Base-by-base conservation (phyloP, 2,329 filamentous ascomycete species). In the Colletotrichum camelliae region DNA sequence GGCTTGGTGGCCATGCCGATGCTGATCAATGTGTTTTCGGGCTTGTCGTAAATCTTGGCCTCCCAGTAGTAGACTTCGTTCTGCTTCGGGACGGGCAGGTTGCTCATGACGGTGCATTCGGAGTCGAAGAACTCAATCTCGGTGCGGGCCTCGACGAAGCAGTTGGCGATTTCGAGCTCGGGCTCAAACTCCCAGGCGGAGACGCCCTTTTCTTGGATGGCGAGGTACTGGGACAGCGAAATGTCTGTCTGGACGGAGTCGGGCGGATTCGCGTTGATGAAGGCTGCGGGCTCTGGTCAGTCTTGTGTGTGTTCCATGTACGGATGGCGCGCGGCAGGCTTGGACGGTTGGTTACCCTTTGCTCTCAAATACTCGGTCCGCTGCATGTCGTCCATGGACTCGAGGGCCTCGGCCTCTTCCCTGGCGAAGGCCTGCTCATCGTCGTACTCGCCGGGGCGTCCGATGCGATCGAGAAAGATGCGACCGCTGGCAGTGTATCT, bases 21-120 rank as follows among this genome's bases (percentile, higher is more conserved):
- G 82, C 94, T 96, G 77, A 99, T 90, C 79, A 95, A 87, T 0
- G 95, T 98, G 75, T 88, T 92, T 78, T 98, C 97, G 5, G 97
- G 96, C 86, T 98, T 98, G 77, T 99, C 97, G 86, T 97, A 99
- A 69, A 99, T 94, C 88, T 99, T 99, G 72, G 96, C 95, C 85
- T 99, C 97, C 97, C 97, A 99, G 85, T 99, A 99, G 85, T 99
- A 99, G 13, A 98, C 96, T 82, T 99, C 97, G 82, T 99, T 99
- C 83, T 99, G 97, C 83, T 99, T 99, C 16, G 97, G 97, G 9
- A 99, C 95, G 1, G 97, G 97, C 55, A 99, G 86, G 81, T 99
- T 99, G 88, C 94, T 97, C 88, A 98, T 95, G 77, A 98, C 97
- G 80, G 96, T 98, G 87, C 96, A 98, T 84, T 98, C 97, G 3